phyloP scores from a whole-genome alignment of 768 basidiomycete species.

The Chalciporus chontae region DNA sequence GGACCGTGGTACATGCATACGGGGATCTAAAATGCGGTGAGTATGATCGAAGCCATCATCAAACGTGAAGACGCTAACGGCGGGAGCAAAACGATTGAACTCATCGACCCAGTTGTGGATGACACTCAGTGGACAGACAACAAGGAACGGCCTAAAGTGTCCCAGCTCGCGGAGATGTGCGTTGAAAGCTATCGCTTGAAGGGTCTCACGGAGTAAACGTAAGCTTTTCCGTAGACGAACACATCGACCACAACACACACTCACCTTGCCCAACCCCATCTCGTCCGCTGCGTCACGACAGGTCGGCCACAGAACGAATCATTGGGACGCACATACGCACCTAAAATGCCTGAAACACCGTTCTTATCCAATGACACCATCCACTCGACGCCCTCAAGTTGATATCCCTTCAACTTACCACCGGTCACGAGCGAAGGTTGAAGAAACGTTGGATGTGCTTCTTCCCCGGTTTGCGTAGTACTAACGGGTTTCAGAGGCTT shows the following conservation, averaged over 20 bases:
- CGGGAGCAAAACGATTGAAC: conserved; percentile 79
- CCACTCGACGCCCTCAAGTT: conserved; percentile 94
- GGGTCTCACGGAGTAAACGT: conserved; percentile 52
- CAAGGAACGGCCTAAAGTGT: conserved; percentile 71
- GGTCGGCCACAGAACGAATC: conserved; percentile 3
- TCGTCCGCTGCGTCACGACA: conserved; percentile 66
- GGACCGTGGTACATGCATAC: conserved; percentile 90
- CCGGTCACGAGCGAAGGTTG: conserved; percentile 85
- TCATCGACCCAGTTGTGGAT: conserved; percentile 89
- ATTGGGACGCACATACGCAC: conserved; percentile 37
- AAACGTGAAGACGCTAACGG: conserved; percentile 40
- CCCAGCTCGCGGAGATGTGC: conserved; percentile 80
- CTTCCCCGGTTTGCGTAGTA: neutral
- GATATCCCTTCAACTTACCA: conserved; percentile 82
- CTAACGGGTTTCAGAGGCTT: conserved; percentile 9
- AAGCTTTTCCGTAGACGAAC: neutral
- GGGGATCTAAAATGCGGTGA: conserved; percentile 53
- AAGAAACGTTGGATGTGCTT: conserved; percentile 41
- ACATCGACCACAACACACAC: conserved; percentile 1
- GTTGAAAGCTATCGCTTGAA: conserved; percentile 93
- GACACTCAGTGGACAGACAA: conserved; percentile 93
- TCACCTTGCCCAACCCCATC: conserved; percentile 88
- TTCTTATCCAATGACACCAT: conserved; percentile 87
- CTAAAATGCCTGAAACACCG: conserved; percentile 77
- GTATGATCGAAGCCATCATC: neutral